phyloP scores from a whole-genome alignment of 805 yeast genomes.

The Cyberlindnera nakhonratchasimensis region DNA sequence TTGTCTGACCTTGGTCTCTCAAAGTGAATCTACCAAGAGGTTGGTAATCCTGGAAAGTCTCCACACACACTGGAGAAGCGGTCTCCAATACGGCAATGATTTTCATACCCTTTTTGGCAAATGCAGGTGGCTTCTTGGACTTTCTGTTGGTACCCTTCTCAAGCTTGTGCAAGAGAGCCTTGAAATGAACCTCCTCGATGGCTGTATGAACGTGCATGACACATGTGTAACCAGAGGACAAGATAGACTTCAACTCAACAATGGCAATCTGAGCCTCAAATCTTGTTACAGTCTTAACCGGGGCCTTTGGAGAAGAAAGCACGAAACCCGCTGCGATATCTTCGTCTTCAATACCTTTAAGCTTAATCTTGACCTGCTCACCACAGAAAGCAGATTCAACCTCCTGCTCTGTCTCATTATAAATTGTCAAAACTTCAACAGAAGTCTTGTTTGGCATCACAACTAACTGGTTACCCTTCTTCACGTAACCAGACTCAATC shows the following conservation, averaged over 20 bases:
- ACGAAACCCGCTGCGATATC: slow-evolving; percentile 91
- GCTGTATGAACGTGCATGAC: slow-evolving; percentile 99
- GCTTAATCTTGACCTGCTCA: slow-evolving; percentile 91
- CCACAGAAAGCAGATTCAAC: slow-evolving; percentile 89
- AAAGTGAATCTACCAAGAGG: slow-evolving; percentile 97
- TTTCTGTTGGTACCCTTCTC: slow-evolving; percentile 96
- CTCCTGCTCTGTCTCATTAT: slow-evolving; percentile 94
- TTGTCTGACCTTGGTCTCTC: slow-evolving; percentile 97
- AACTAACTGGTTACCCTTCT: slow-evolving; percentile 69
- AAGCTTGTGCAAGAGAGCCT: slow-evolving; percentile 82
- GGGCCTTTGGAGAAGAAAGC: slow-evolving; percentile 77
- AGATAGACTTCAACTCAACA: slow-evolving; percentile 91
- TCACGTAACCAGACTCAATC: slow-evolving; percentile 91
- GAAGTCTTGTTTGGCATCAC: slow-evolving; percentile 88
- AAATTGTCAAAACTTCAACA: slow-evolving; percentile 84
- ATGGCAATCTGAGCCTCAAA: slow-evolving; percentile 97
- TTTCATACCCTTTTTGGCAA: slow-evolving; percentile 99
- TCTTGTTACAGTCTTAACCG: slow-evolving; percentile 84
- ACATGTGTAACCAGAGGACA: slow-evolving; percentile 94
- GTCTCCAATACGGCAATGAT: slow-evolving; percentile 89
- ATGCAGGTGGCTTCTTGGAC: slow-evolving; percentile 96
- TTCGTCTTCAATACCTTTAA: slow-evolving; percentile 97
- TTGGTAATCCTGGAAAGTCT: slow-evolving; percentile 86
- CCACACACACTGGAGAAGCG: slow-evolving; percentile 86
- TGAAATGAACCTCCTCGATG: slow-evolving; percentile 87